Evolutionary conservation across 2,329 filamentous ascomycete genomes (phyloP).

Genomic region (Beauveria sp.): DNA sequence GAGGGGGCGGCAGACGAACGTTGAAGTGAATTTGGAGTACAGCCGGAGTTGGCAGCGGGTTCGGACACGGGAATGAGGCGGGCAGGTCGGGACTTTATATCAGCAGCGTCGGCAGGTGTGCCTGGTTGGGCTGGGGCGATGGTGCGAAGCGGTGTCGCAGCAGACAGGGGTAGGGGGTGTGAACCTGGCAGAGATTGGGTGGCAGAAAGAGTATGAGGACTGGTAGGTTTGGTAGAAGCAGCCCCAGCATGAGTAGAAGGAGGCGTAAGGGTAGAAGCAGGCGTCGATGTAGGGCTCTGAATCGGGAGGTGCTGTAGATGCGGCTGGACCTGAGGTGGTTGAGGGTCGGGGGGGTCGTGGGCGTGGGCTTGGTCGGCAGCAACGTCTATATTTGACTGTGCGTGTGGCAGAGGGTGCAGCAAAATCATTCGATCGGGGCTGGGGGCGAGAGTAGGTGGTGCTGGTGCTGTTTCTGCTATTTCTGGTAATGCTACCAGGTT

Average conservation of each 20-base stretch:
- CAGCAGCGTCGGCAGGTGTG: neutral
- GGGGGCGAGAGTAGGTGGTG: neutral
- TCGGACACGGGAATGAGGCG: neutral
- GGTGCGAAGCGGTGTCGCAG: slow-evolving; percentile 7
- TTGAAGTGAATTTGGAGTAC: neutral
- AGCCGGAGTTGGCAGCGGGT: neutral
- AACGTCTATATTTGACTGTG: neutral
- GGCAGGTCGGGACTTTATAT: slow-evolving; percentile 8
- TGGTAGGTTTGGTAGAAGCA: neutral
- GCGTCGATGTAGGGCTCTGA: neutral
- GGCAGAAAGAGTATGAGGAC: neutral
- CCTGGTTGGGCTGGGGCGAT: slow-evolving; percentile 8
- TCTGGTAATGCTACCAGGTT: slow-evolving; percentile 8
- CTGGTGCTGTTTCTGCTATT: neutral
- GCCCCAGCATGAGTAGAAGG: neutral
- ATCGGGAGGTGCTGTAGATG: neutral
- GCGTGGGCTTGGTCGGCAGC: neutral
- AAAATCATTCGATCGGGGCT: slow-evolving; percentile 1
- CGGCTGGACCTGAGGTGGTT: neutral
- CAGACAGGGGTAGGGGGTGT: slow-evolving; percentile 8
- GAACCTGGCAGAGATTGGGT: neutral
- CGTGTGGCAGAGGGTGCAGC: neutral
- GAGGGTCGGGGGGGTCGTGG: neutral
- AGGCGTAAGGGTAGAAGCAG: neutral
- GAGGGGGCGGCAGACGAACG: slow-evolving; percentile 1